phyloP scores from a whole-genome alignment of 108 stramenopile genomes.

The Asterionellopsis glacialis region DNA sequence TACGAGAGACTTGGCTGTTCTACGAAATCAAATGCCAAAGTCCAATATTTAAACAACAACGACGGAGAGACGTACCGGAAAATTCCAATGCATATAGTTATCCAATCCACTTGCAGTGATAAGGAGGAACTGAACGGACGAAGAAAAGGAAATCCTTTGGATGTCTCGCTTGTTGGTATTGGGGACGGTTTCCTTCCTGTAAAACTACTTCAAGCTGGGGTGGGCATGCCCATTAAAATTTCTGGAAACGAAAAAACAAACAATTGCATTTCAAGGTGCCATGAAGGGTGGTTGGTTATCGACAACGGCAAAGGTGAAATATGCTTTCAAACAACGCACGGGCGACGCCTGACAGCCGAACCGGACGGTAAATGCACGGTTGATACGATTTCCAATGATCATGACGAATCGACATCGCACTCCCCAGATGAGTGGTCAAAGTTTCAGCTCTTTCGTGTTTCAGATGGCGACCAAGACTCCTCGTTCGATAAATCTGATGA shows the following conservation, averaged over 20 bases:
- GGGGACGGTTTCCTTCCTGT: slow-evolving; percentile 1
- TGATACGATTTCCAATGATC: slow-evolving; percentile 7
- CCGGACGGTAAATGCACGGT: slow-evolving; percentile 7
- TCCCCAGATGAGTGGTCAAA: slow-evolving; percentile 19
- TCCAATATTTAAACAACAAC: slow-evolving; percentile 59
- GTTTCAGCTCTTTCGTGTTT: slow-evolving; percentile 21
- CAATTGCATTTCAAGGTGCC: too few relatives aligned
- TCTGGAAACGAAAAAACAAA: too few relatives aligned
- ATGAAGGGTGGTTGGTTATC: slow-evolving; percentile 25
- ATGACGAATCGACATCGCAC: slow-evolving; percentile 7
- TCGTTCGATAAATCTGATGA: slow-evolving; percentile 8
- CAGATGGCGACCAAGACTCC: slow-evolving; percentile 2
- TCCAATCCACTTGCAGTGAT: not conserved
- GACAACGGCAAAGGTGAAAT: slow-evolving; percentile 25
- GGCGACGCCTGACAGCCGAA: slow-evolving; percentile 18
- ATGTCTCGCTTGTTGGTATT: not conserved
- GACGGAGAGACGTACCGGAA: slow-evolving; percentile 61
- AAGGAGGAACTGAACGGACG: too few relatives aligned
- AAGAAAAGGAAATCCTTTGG: too few relatives aligned
- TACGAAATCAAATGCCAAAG: slow-evolving; percentile 34
- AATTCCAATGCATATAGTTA: slow-evolving; percentile 48
- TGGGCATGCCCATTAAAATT: too few relatives aligned
- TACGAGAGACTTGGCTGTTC: slow-evolving; percentile 53
- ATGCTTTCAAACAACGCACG: slow-evolving; percentile 32
- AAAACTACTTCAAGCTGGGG: not conserved